Conservation (phyloP, 208 protist species). For the Wallacemonas collosoma region DNA sequence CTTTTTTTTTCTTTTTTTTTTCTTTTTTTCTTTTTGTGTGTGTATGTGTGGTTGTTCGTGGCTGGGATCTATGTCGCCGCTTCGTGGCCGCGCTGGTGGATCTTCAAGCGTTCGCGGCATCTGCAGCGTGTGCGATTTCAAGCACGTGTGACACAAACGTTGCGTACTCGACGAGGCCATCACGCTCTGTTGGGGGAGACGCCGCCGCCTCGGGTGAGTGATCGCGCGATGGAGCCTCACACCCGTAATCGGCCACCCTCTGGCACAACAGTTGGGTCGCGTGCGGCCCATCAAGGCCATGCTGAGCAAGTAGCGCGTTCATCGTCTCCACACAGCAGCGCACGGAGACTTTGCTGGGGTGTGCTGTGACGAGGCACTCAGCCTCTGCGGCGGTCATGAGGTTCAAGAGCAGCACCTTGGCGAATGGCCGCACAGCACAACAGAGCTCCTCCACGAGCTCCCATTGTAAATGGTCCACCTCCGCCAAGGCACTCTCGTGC, state of each 20-base stretch:
- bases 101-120: neutral
- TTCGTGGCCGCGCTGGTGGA: no score
- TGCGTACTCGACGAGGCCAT: constrained; percentile 32
- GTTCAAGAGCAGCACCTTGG: constrained; percentile 50
- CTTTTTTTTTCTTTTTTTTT: no score
- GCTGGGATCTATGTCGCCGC: no score
- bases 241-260: neutral
- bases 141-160: constrained; percentile 32
- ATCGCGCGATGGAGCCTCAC: neutral
- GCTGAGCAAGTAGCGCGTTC: constrained; percentile 59
- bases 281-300: constrained; percentile 29
- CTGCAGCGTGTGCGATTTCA: constrained; percentile 18
- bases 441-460: constrained; percentile 47
- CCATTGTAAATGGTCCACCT: constrained; percentile 32
- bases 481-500: constrained; percentile 10
- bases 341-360: constrained; percentile 6
- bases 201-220: neutral
- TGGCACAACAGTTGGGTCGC: constrained; percentile 31
- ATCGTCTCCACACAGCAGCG: constrained; percentile 53
- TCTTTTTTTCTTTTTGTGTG: no score
- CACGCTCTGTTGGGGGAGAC: neutral
- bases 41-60: no score
- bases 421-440: constrained; percentile 42
- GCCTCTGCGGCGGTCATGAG: constrained; percentile 46
- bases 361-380: constrained; percentile 11